phyloP scores from a whole-genome alignment of 371 early-diverging fungal species.

The Actinomortierella wolfii region DNA sequence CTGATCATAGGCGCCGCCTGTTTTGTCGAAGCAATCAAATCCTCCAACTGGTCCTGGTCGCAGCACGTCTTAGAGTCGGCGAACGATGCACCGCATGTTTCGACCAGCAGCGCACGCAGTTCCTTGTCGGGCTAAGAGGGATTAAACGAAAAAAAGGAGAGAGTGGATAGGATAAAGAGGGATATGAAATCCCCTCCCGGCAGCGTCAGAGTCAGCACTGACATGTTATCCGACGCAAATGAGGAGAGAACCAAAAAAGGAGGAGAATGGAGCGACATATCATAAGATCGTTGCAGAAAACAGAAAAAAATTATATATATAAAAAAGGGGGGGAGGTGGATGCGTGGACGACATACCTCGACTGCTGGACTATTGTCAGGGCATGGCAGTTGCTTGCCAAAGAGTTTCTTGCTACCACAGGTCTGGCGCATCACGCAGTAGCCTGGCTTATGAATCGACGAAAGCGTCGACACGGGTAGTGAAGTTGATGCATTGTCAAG shows the following conservation, averaged over 20 bases:
- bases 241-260: neutral
- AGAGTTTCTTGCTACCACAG: constrained; percentile 50
- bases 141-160: neutral
- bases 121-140: constrained; percentile 47
- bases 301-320: neutral
- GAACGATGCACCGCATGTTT: constrained; percentile 64
- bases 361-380: constrained; percentile 56
- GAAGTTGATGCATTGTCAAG: no score
- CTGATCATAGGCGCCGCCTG: constrained; percentile 62
- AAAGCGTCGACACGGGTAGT: neutral
- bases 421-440: constrained; percentile 69
- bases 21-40: constrained; percentile 56
- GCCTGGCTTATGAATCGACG: constrained; percentile 55
- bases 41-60: constrained; percentile 59
- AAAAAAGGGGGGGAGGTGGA: neutral
- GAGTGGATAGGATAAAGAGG: no score
- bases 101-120: constrained; percentile 55
- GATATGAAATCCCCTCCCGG: no score
- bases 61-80: constrained; percentile 66
- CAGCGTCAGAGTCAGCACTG: no score
- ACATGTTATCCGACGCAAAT: no score
- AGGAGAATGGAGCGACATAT: neutral
- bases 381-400: constrained; percentile 54
- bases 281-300: neutral
- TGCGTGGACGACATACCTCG: constrained; percentile 21